phyloP scores from a whole-genome alignment of 83 land plant genomes.

The Picea abies region DNA sequence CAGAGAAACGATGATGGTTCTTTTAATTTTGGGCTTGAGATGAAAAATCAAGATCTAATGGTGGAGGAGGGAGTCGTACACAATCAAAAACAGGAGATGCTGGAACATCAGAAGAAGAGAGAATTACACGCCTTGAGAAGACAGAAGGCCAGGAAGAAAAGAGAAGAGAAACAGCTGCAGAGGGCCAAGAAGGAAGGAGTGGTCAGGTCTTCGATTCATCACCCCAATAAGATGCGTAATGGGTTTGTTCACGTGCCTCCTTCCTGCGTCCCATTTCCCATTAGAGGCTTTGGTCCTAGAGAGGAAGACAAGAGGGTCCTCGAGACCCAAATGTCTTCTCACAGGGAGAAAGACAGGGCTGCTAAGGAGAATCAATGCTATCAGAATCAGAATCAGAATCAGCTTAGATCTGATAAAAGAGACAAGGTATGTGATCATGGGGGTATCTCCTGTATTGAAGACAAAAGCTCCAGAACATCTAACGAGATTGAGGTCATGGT shows the following conservation, averaged over 20 bases:
- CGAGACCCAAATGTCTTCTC: constrained; percentile 7
- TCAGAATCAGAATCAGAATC: no score
- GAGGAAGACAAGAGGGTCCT: constrained; percentile 7
- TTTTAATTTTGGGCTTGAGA: not conserved
- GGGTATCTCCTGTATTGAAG: not conserved
- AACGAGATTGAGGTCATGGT: not conserved
- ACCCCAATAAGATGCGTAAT: not conserved
- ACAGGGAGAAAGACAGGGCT: not conserved
- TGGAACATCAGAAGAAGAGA: constrained; percentile 41
- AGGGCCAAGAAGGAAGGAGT: not conserved
- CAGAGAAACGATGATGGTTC: not conserved
- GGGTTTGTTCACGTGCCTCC: not conserved
- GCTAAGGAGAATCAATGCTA: not conserved
- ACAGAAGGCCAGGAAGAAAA: constrained; percentile 37
- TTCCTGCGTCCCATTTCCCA: not conserved
- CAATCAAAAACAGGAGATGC: constrained; percentile 19
- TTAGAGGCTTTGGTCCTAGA: not conserved
- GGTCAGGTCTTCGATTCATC: not conserved
- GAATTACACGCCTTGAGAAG: constrained; percentile 33
- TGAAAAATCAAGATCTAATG: not conserved
- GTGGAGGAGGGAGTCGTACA: not conserved
- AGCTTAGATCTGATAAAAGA: constrained; percentile 7
- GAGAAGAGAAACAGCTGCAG: constrained; percentile 28
- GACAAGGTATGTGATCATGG: not conserved
- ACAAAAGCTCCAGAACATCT: constrained; percentile 3